A percentile compares a stretch with the other conserved stretches of the same genome.
These are phyloP conservation scores for Fusarium pseudonygamai DNA, from an alignment of 2,329 filamentous ascomycete genomes.

Conservation along the genomic window DNA sequence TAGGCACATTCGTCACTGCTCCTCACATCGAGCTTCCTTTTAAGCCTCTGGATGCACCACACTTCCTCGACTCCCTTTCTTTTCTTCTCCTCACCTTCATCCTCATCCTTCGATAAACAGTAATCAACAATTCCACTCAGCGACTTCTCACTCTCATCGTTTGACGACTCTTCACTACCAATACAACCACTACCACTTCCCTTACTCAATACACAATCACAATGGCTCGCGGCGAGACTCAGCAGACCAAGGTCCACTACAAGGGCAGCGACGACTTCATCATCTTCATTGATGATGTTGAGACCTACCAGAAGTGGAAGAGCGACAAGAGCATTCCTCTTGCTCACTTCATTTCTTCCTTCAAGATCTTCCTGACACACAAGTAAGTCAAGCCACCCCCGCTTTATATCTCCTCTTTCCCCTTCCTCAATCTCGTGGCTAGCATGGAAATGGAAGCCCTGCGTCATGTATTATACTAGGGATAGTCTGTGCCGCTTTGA, in stretches of 20 bases:
- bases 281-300: conserved; percentile 66
- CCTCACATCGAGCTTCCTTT: conserved; percentile 35
- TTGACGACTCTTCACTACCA: conserved; percentile 19
- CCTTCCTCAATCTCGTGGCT: neutral
- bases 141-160: conserved; percentile 1
- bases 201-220: conserved; percentile 43
- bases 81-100: conserved; percentile 24
- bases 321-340: conserved; percentile 80
- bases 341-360: conserved; percentile 84
- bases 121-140: neutral
- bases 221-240: conserved; percentile 78
- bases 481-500: neutral
- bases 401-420: neutral
- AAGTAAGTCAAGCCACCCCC: conserved; percentile 68
- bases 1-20: conserved; percentile 30
- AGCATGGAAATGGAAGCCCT: neutral
- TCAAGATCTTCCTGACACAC: conserved; percentile 90
- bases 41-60: conserved; percentile 32
- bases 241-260: conserved; percentile 83
- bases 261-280: conserved; percentile 75
- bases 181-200: conserved; percentile 20
- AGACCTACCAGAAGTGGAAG: conserved; percentile 83
- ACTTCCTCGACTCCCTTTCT: conserved; percentile 9
- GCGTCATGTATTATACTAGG: neutral
- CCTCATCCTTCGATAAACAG: conserved; percentile 19